Conservation (phyloP, 176 grass and related monocot genomes). For the Carex pumila region DNA sequence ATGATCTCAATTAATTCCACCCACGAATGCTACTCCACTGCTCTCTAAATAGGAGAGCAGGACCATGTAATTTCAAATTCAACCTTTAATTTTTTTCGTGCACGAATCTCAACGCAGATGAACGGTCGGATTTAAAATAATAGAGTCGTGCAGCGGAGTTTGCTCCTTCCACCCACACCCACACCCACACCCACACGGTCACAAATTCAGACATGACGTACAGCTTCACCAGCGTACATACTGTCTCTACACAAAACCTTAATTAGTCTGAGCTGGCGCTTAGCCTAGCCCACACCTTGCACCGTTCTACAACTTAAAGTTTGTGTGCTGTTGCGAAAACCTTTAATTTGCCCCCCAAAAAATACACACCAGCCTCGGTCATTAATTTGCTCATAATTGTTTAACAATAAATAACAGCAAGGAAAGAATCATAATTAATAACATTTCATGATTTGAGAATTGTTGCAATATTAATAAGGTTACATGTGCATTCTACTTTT, state of each 20-base stretch:
- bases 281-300: slow-evolving; percentile 17
- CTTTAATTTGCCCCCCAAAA: not conserved
- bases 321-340: not conserved
- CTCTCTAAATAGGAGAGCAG: too few relatives aligned
- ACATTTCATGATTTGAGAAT: not conserved
- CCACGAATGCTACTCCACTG: too few relatives aligned
- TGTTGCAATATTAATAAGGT: not conserved
- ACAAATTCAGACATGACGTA: too few relatives aligned
- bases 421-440: not conserved
- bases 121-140: too few relatives aligned
- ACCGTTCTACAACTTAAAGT: not conserved
- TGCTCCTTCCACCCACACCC: too few relatives aligned
- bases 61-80: too few relatives aligned
- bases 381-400: slow-evolving; percentile 15
- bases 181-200: too few relatives aligned
- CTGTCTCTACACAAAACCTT: not conserved
- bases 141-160: too few relatives aligned
- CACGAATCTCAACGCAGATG: too few relatives aligned
- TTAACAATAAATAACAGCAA: not conserved
- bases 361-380: not conserved
- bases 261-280: not conserved
- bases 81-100: too few relatives aligned
- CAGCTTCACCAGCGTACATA: not conserved
- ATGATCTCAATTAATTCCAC: too few relatives aligned
- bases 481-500: not conserved